Conservation (phyloP, 1,139 yeast species). For the Diutina catenulata region DNA sequence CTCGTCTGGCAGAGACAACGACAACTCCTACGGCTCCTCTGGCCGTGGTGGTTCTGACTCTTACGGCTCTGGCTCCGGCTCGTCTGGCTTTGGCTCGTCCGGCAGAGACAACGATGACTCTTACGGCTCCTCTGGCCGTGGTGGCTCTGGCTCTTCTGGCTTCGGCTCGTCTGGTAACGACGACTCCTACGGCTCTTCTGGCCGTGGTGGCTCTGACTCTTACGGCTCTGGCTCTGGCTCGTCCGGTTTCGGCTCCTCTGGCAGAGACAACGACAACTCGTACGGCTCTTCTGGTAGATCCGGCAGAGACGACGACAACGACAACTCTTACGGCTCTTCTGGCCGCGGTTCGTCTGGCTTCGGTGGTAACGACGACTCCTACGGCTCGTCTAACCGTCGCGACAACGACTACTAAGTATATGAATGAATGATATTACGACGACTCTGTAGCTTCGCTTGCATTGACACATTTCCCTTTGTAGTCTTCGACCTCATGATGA, state of each 20-base stretch:
- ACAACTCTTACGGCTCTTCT: background rate
- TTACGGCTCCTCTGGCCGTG: constrained; percentile 13
- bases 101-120: constrained; percentile 9
- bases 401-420: constrained; percentile 9
- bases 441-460: too few species aligned
- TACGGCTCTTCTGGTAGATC: constrained; percentile 8
- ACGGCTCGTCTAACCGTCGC: constrained; percentile 7
- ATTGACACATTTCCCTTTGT: too few species aligned
- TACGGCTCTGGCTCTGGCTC: constrained; percentile 10
- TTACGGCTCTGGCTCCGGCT: constrained; percentile 11
- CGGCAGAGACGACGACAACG: constrained; percentile 1
- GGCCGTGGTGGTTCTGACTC: constrained; percentile 6
- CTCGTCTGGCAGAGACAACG: constrained; percentile 11
- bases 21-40: constrained; percentile 9
- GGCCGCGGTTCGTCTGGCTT: too few species aligned
- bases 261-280: constrained; percentile 12
- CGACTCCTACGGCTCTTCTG: constrained; percentile 7
- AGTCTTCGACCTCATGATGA: too few species aligned
- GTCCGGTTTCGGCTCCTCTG: constrained; percentile 13
- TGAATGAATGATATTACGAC: constrained; percentile 1
- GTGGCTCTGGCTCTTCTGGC: constrained; percentile 9
- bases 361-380: constrained; percentile 9
- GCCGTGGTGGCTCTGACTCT: constrained; percentile 8
- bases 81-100: too few species aligned
- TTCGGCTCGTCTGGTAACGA: constrained; percentile 14